Base-by-base conservation (phyloP, 805 yeast genomes). In the Candida nonsorbophila region DNA sequence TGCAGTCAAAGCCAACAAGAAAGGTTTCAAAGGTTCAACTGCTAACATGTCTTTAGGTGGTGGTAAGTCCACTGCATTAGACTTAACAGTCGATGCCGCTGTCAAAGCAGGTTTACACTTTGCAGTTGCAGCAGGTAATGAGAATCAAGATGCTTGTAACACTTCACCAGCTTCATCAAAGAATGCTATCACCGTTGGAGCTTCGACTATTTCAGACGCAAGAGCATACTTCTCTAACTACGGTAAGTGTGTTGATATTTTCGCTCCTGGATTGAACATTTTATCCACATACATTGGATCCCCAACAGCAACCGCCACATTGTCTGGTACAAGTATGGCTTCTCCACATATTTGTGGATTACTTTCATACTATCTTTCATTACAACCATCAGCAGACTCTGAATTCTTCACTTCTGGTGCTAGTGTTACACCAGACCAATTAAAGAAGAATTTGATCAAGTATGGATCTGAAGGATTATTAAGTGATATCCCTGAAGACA, bases 311-410 rank as follows among this genome's bases (percentile, higher is more conserved):
- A 81, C 90, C 42, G 87, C 92, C 25, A 75, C 84, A 22, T 68
- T 84, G 54, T 83, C 95, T 21, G 98, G 98, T 62, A 90, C 97
- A 7, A 90, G 97, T 10, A 90, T 90, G 98, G 96, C 97, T 14
- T 83, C 97, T 21, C 97, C 98, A 25, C 96, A 87, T 52, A 88
- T 88, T 44, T 80, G 87, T 36, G 98, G 98, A 45, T 70, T 90
- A 55, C 76, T 87, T 50, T 74, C 95, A 6, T 90, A 90, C 71
- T 90, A 76, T 64, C 67, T 88, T 53, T 81, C 95, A 5, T 73
- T 87, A 58, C 85, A 83, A 62, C 94, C 95, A 42, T 81, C 73
- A 25, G 55, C 77, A 9, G 74, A 69, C 27, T 79, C 87, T 29
- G 76, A 74, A 51, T 83, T 72, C 52, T 68, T 73, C 40, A 58